phyloP scores from a whole-genome alignment of 129 eudicot species.

The Pseudognaphalium luteoalbum region DNA sequence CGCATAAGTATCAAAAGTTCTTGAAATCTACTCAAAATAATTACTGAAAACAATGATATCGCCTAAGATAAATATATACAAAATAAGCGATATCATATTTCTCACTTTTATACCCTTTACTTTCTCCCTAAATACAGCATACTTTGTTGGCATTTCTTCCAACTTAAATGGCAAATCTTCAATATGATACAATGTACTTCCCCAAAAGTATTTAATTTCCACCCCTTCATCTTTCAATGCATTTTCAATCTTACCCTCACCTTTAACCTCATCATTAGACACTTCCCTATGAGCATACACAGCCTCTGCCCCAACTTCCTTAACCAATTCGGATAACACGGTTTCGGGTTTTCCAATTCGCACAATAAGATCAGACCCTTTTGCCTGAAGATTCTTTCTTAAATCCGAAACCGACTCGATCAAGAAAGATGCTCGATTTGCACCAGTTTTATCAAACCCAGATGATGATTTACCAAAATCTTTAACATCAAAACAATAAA shows the following conservation, averaged over 20 bases:
- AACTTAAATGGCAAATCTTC: conserved; percentile 85
- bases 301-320: conserved; percentile 75
- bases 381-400: conserved; percentile 59
- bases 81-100: too few relatives aligned
- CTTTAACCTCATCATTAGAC: conserved; percentile 77
- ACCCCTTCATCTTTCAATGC: conserved; percentile 86
- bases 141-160: conserved; percentile 85
- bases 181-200: conserved; percentile 95
- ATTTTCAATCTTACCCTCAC: conserved; percentile 73
- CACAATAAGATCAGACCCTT: conserved; percentile 85
- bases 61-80: too few relatives aligned
- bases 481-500: conserved; percentile 82
- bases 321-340: conserved; percentile 68
- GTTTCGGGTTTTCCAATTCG: conserved; percentile 81
- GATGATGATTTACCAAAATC: conserved; percentile 77
- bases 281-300: conserved; percentile 82
- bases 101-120: conserved; percentile 76
- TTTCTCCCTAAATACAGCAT: conserved; percentile 88
- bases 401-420: conserved; percentile 74
- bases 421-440: conserved; percentile 72
- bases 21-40: too few relatives aligned
- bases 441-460: conserved; percentile 91
- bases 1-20: too few relatives aligned
- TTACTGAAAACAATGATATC: too few relatives aligned
- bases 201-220: conserved; percentile 95